These are phyloP conservation scores for Penstemon eatonii DNA, from an alignment of 257 asterid genomes.

Conservation along the genomic window DNA sequence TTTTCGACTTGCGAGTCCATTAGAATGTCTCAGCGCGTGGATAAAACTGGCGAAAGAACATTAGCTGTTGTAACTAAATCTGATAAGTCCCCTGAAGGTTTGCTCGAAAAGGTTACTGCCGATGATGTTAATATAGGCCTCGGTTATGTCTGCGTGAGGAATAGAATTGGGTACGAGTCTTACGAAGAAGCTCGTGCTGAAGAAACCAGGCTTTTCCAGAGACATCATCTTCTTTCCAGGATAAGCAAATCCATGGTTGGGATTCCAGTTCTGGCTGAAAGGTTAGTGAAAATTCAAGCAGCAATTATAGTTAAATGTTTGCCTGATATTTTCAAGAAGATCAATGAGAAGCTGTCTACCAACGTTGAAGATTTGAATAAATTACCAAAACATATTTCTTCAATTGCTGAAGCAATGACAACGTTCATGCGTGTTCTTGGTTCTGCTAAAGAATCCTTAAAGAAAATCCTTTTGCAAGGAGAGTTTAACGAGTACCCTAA, in stretches of 20 bases:
- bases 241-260: constrained; percentile 38
- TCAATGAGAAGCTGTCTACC: constrained; percentile 30
- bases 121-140: constrained; percentile 36
- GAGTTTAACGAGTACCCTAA: constrained; percentile 38
- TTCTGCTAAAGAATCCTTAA: constrained; percentile 30
- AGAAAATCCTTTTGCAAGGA: constrained; percentile 26
- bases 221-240: constrained; percentile 27
- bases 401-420: constrained; percentile 30
- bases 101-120: constrained; percentile 36
- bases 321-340: constrained; percentile 32
- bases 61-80: constrained; percentile 37
- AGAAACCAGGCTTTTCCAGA: constrained; percentile 32
- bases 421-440: constrained; percentile 33
- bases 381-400: constrained; percentile 26
- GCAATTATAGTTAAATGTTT: constrained; percentile 27
- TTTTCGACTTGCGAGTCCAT: constrained; percentile 37
- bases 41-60: constrained; percentile 36
- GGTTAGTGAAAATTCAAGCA: constrained; percentile 33
- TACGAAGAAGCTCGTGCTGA: constrained; percentile 30
- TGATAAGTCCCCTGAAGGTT: constrained; percentile 36
- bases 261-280: constrained; percentile 34
- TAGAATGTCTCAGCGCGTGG: constrained; percentile 38
- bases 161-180: constrained; percentile 29
- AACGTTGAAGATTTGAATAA: constrained; percentile 30
- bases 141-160: constrained; percentile 35